A percentile compares a stretch with the other conserved stretches of the same genome.
These are phyloP conservation scores for Solanum arcanum DNA, from an alignment of 257 asterid species.

Conservation along the genomic window DNA sequence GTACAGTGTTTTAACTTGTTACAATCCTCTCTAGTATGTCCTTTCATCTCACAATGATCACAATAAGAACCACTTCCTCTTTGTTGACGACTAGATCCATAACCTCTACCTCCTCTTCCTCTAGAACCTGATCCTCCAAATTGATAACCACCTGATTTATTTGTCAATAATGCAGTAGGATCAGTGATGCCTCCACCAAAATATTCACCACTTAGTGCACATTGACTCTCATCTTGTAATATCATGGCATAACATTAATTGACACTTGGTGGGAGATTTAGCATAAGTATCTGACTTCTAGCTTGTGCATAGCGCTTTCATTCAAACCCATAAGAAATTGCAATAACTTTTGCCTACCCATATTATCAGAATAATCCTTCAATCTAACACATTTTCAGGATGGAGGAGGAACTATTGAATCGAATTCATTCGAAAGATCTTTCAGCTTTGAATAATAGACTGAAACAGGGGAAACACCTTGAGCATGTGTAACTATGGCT, in stretches of 20 bases:
- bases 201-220: not conserved
- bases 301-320: not conserved
- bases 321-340: not conserved
- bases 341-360: not conserved
- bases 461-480: not conserved
- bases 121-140: no score
- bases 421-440: no score
- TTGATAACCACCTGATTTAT: no score
- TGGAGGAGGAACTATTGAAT: not conserved
- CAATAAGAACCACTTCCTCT: no score
- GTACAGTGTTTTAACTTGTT: no score
- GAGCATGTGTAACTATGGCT: not conserved
- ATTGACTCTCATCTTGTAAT: not conserved
- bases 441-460: not conserved
- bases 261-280: no score
- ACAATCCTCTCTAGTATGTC: no score
- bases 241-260: not conserved
- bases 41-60: no score
- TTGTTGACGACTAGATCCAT: no score
- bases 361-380: not conserved
- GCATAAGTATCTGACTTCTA: not conserved
- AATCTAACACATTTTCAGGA: not conserved
- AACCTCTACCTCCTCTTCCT: no score
- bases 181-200: no score
- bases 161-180: no score